phyloP scores from a whole-genome alignment of 1,284 basidiomycete species.

The Rugosomyces carneus region DNA sequence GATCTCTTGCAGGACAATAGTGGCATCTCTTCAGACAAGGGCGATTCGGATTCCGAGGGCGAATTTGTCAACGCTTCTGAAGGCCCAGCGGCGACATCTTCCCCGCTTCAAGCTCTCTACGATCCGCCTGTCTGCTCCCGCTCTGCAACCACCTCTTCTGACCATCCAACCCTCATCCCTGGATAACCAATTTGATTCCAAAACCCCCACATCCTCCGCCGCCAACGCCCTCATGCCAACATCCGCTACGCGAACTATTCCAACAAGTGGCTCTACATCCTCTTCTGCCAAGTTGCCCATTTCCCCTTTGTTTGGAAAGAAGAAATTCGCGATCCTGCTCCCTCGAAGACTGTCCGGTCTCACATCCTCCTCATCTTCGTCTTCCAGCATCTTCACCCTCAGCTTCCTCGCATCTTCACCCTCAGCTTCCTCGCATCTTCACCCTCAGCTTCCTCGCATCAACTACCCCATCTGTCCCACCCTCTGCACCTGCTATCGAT shows the following conservation, averaged over 20 bases:
- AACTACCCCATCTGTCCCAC: slow-evolving; percentile 4
- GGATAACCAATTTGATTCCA: slow-evolving; percentile 2
- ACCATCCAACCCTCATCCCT: slow-evolving; percentile 16
- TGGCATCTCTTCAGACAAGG: slow-evolving; percentile 46
- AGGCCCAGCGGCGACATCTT: not conserved
- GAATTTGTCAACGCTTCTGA: slow-evolving; percentile 21
- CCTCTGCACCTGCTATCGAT: slow-evolving; percentile 4
- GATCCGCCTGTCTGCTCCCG: too few relatives aligned
- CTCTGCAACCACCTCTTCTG: slow-evolving; percentile 6
- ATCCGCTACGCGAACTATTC: not conserved
- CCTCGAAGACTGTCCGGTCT: slow-evolving; percentile 13
- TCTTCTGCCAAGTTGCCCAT: slow-evolving; percentile 11
- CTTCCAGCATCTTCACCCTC: too few relatives aligned
- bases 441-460: slow-evolving; percentile 3
- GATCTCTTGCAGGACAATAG: slow-evolving; percentile 78
- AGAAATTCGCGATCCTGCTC: slow-evolving; percentile 8
- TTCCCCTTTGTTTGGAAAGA: slow-evolving; percentile 16
- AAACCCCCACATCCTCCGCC: slow-evolving; percentile 16
- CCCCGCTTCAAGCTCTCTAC: slow-evolving; percentile 13
- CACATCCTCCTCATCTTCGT: slow-evolving; percentile 8
- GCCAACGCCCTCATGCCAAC: slow-evolving; percentile 15
- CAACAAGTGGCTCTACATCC: slow-evolving; percentile 10
- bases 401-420: too few relatives aligned
- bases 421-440: not conserved
- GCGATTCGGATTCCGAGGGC: slow-evolving; percentile 24